These are phyloP conservation scores for Platanthera guangdongensis DNA, from an alignment of 106 monocot species.

Conservation along the genomic window DNA sequence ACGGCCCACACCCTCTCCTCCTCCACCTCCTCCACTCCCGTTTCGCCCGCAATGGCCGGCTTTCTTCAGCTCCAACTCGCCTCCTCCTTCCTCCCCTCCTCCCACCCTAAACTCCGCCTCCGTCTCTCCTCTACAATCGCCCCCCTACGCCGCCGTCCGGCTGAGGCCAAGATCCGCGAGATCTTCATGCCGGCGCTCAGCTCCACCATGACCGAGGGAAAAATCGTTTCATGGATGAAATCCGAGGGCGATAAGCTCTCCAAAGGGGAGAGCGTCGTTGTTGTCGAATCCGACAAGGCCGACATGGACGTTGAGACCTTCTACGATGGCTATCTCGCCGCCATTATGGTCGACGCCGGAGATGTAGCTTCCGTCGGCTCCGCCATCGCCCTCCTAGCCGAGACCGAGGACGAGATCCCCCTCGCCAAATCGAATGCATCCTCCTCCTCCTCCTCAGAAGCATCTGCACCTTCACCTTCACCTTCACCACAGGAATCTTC, in stretches of 20 bases:
- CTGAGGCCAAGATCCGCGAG: slow-evolving; percentile 65
- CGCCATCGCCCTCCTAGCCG: slow-evolving; percentile 66
- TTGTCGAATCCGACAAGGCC: slow-evolving; percentile 83
- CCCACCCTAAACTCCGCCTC: slow-evolving; percentile 2
- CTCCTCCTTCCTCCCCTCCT: slow-evolving; percentile 20
- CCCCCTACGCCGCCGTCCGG: neutral
- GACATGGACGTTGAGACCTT: slow-evolving; percentile 88
- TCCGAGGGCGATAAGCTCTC: slow-evolving; percentile 61
- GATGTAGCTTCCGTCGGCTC: slow-evolving; percentile 54
- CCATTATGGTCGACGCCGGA: slow-evolving; percentile 52
- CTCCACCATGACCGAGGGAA: slow-evolving; percentile 70
- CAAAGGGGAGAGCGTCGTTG: slow-evolving; percentile 64
- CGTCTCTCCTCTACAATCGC: neutral
- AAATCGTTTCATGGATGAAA: slow-evolving; percentile 62
- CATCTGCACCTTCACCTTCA: neutral
- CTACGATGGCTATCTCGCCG: slow-evolving; percentile 66
- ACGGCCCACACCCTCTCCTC: neutral
- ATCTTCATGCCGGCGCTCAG: slow-evolving; percentile 80
- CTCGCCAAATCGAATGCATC: slow-evolving; percentile 27
- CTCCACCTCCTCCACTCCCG: neutral
- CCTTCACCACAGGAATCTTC: neutral
- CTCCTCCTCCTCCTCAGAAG: slow-evolving; percentile 11
- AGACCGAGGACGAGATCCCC: slow-evolving; percentile 51
- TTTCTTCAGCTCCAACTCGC: slow-evolving; percentile 1
- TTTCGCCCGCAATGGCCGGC: slow-evolving; percentile 8